Evolutionary conservation across 2,329 filamentous ascomycete genomes (phyloP).

Genomic region (Pestalotiopsis sp.): DNA sequence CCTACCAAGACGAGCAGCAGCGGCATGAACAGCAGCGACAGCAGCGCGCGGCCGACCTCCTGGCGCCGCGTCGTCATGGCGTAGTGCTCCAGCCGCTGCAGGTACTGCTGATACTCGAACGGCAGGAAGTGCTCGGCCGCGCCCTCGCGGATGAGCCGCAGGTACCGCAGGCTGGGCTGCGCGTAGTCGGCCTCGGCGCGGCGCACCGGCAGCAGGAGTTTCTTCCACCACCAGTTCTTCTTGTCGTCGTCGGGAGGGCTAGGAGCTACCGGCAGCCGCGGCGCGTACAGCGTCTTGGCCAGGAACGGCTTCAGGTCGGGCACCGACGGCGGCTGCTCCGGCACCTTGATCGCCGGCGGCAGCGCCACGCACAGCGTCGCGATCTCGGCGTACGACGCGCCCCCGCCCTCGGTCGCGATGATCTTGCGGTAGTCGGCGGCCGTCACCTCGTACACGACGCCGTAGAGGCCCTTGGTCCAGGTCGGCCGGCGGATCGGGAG

Average conservation of each 20-base stretch:
- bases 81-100: slow-evolving; percentile 72
- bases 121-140: slow-evolving; percentile 82
- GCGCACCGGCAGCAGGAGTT: slow-evolving; percentile 46
- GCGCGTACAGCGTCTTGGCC: slow-evolving; percentile 83
- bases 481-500: slow-evolving; percentile 46
- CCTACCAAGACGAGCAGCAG: slow-evolving; percentile 50
- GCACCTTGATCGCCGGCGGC: slow-evolving; percentile 59
- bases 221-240: slow-evolving; percentile 40
- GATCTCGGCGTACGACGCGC: slow-evolving; percentile 82
- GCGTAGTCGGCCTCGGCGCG: slow-evolving; percentile 73
- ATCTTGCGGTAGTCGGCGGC: slow-evolving; percentile 80
- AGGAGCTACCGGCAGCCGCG: slow-evolving; percentile 46
- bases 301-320: slow-evolving; percentile 66
- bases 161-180: slow-evolving; percentile 82
- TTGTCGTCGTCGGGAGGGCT: background rate
- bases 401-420: slow-evolving; percentile 88
- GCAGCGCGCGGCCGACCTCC: slow-evolving; percentile 63
- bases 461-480: slow-evolving; percentile 84
- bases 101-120: slow-evolving; percentile 73
- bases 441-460: slow-evolving; percentile 95
- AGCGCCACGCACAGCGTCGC: slow-evolving; percentile 77
- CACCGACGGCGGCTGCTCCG: slow-evolving; percentile 58
- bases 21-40: slow-evolving; percentile 63
- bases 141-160: slow-evolving; percentile 78
- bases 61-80: slow-evolving; percentile 70